Conservation (phyloP, 352 stramenopile genomes). For the Lagenidium giganteum region DNA sequence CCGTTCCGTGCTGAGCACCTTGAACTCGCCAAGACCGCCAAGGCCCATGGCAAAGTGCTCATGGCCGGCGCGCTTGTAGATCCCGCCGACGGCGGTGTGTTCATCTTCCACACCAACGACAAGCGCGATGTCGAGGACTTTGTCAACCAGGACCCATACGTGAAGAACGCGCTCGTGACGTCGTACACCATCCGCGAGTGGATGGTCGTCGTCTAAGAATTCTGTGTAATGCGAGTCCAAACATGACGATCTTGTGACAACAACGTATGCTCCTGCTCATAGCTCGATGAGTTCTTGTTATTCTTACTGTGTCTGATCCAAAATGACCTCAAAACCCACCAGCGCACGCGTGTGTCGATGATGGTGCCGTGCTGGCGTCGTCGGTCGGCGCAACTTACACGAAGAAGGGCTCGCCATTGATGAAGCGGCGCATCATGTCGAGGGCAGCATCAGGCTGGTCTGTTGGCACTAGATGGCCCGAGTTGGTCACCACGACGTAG, state of each 20-base stretch:
- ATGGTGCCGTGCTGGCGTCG: too few species aligned
- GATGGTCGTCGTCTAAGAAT: constrained; percentile 55
- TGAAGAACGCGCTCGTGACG: constrained; percentile 68
- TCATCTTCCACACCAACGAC: constrained; percentile 60
- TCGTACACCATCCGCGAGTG: constrained; percentile 65
- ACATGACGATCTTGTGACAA: neutral
- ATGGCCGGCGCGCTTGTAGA: constrained; percentile 73
- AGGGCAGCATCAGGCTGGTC: constrained; percentile 68
- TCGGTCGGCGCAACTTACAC: too few species aligned
- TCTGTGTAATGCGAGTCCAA: neutral
- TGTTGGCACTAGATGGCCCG: constrained; percentile 62
- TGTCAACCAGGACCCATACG: constrained; percentile 61
- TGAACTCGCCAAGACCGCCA: constrained; percentile 36
- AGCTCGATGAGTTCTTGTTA: too few species aligned
- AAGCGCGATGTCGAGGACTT: constrained; percentile 59
- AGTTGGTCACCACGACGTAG: constrained; percentile 79
- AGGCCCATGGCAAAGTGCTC: constrained; percentile 50
- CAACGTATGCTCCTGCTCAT: too few species aligned
- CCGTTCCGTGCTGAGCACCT: constrained; percentile 68
- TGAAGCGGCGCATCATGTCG: constrained; percentile 80
- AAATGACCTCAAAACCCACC: too few species aligned
- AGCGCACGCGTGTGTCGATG: too few species aligned
- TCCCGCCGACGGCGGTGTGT: constrained; percentile 47
- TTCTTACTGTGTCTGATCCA: too few species aligned
- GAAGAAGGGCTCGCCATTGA: constrained; percentile 40